Evolutionary conservation across 495 filamentous ascomycete species (phyloP), one percentile per base, ranked within the genome.

Genomic region (Mycothermus thermophilus): DNA sequence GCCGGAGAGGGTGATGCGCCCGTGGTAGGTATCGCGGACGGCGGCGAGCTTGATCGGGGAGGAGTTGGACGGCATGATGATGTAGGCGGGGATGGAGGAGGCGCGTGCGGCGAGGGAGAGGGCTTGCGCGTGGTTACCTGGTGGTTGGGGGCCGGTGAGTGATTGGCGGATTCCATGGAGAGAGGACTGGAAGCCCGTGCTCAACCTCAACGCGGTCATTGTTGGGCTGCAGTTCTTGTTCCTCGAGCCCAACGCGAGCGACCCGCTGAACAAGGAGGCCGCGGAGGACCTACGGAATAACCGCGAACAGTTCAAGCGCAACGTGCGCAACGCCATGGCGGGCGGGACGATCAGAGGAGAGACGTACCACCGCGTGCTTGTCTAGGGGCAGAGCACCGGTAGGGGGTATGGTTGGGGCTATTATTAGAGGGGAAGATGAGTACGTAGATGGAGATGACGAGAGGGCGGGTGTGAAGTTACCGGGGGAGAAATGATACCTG

Each of bases 151-250:
- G 18, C 17, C 11, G 18, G 29, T 7, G 12, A 18, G 29, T 12
- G 8, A 26, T 30, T 5, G 19, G 5, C 20, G 26, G 4, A n/a
- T 27, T 13, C 10, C 4, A 17, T 12, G 4, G 35, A 42, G 23
- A 30, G 90, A 96, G 64, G 90, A 97, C 64, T 97, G 90, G 90
- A 96, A 95, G 64, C 90, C 90, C 0, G 90, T 96, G 14, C 63
- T 97, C 53, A 96, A 96, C 53, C 57, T 97, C 49, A 93, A 95
- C 57, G 87, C 90, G 9, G 86, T 95, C 18, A 88, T 97, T 48
- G 86, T 97, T 14, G 90, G 90, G 16, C 62, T 97, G 55, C 90
- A 96, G 79, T 95, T 94, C 58, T 67, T 97, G 26, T 97, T 96
- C 66, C 79, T 97, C 19, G 90, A 97, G 55, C 90, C 90, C 8